These are phyloP conservation scores for Arthrobotrys sphaeroides DNA, from an alignment of 2,329 filamentous ascomycete species.

Conservation along the genomic window DNA sequence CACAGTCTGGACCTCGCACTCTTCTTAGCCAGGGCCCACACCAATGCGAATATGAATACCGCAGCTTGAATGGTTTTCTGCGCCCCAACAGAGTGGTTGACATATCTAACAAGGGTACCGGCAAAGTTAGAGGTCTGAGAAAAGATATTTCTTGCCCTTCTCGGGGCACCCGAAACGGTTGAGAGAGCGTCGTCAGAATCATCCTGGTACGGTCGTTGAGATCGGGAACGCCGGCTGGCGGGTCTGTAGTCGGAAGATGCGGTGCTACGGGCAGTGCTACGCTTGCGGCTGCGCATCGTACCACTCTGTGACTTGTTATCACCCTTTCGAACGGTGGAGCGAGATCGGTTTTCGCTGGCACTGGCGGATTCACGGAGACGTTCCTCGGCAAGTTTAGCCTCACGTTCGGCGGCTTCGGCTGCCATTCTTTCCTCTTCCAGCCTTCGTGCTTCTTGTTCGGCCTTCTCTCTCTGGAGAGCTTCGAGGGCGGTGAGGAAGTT, in stretches of 20 bases:
- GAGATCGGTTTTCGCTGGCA: slow-evolving; percentile 68
- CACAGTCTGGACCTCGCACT: slow-evolving; percentile 79
- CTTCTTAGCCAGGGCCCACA: slow-evolving; percentile 78
- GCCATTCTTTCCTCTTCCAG: slow-evolving; percentile 72
- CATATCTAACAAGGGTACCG: slow-evolving; percentile 56
- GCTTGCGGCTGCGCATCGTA: slow-evolving; percentile 67
- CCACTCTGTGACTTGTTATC: slow-evolving; percentile 63
- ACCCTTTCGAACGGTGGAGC: slow-evolving; percentile 66
- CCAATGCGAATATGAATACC: slow-evolving; percentile 80
- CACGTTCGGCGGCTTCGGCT: slow-evolving; percentile 66
- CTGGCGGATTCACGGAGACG: slow-evolving; percentile 59
- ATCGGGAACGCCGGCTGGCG: slow-evolving; percentile 47
- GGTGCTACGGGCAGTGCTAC: slow-evolving; percentile 67
- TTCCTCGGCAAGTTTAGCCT: slow-evolving; percentile 64
- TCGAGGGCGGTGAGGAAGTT: slow-evolving; percentile 87
- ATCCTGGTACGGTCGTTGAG: slow-evolving; percentile 37
- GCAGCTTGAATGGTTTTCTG: slow-evolving; percentile 71
- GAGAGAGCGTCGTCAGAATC: slow-evolving; percentile 47
- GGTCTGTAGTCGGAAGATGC: slow-evolving; percentile 54
- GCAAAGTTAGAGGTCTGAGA: slow-evolving; percentile 53
- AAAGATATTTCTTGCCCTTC: slow-evolving; percentile 36
- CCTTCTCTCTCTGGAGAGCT: slow-evolving; percentile 82
- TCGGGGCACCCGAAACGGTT: slow-evolving; percentile 35
- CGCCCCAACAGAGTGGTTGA: slow-evolving; percentile 66
- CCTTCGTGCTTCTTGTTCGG: slow-evolving; percentile 73